Evolutionary conservation across 2,329 filamentous ascomycete genomes (phyloP), one percentile per base, ranked within the genome.

Genomic region (Leptosphaerulina australis): DNA sequence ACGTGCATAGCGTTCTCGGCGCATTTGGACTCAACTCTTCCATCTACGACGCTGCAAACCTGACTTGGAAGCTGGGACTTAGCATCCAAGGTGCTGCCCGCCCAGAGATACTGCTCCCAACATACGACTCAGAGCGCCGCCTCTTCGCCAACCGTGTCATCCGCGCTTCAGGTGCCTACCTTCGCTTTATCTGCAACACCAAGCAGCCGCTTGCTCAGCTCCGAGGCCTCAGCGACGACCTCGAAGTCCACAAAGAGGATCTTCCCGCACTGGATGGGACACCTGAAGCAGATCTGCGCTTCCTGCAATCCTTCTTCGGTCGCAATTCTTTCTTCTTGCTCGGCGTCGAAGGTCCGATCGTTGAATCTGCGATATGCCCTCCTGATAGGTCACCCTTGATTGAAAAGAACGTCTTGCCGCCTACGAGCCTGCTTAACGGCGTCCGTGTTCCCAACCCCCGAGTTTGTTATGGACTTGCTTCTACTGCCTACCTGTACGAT

Each of bases 11-110:
- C 8, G 67, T 72, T 11, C 62, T 74, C 52, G 71, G 70, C 1
- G 71, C 70, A 1, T 73, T 73, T 37, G 71, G 71, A 8, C 63
- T 73, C 1, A 74, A 74, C 44, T 58, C 68, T 1, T 71, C 70
- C n/a, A 70, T 74, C 37, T 44, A 64, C 7, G 72, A 74, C 43
- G 64, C 67, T 6, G 57, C 64, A 4, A 74, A 74, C 30, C 62
- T 74, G 1, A 57, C 56, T 3, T 74, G 71, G 71, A 74, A 74
- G 46, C 44, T 74, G 11, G 70, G 68, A 11, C 51, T 72, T 53
- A 55, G 30, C 54, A 53, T 24, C 36, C 56, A 44, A 7, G 34
- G 40, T 14, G 34, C 26, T 9, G 69, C 69, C 10, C 44, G 58
- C 10, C 39, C 49, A 4, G 50, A 60, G 7, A 28, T 36, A 3